Evolutionary conservation across 2,329 filamentous ascomycete genomes (phyloP).

Genomic region (Tolypocladium ovalisporum): DNA sequence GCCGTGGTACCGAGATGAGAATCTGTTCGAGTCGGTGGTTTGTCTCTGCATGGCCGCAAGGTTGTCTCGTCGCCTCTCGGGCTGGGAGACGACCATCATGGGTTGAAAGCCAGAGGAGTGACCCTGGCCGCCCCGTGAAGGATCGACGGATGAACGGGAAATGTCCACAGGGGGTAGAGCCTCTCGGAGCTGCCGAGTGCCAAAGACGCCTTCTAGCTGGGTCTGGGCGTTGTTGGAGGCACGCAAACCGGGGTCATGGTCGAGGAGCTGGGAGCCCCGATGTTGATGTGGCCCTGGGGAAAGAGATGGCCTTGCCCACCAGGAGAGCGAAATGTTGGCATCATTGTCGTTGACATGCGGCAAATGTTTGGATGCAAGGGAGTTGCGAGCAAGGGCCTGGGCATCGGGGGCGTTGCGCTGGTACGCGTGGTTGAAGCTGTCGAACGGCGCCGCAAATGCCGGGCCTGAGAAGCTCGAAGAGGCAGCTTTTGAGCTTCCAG

Average conservation of each 20-base stretch:
- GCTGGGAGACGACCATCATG: constrained; percentile 11
- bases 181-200: not conserved
- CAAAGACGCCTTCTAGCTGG: not conserved
- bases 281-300: not conserved
- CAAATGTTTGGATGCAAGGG: not conserved
- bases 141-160: not conserved
- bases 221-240: not conserved
- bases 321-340: not conserved
- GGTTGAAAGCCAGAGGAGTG: constrained; percentile 7
- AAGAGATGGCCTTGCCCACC: not conserved
- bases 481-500: not conserved
- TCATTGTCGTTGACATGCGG: not conserved
- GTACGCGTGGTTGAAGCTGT: not conserved
- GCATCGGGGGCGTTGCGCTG: not conserved
- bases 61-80: constrained; percentile 4
- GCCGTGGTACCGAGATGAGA: constrained; percentile 25
- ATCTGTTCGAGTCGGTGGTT: constrained; percentile 4
- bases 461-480: not conserved
- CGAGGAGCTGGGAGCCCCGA: not conserved
- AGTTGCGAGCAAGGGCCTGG: not conserved
- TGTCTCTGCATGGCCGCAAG: constrained; percentile 1
- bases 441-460: not conserved
- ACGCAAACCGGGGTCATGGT: not conserved
- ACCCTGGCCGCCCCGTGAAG: not conserved
- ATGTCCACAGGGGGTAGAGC: not conserved